phyloP scores from a whole-genome alignment of 371 early-diverging fungal genomes.

The Coemansia sp. region DNA sequence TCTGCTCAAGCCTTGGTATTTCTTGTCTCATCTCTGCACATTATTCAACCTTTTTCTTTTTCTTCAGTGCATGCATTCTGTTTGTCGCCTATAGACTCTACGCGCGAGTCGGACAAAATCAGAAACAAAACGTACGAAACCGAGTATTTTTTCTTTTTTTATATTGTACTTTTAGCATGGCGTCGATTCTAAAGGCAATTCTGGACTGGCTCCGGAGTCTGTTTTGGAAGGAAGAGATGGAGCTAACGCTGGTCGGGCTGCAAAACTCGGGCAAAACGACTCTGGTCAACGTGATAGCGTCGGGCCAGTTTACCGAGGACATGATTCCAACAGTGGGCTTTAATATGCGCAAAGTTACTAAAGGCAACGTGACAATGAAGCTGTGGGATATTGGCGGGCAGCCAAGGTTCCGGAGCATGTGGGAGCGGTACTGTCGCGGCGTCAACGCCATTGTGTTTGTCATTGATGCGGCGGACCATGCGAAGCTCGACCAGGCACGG shows the following conservation, averaged over 20 bases:
- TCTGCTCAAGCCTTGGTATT: not conserved
- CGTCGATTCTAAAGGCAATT: conserved; percentile 67
- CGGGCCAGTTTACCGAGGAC: conserved; percentile 94
- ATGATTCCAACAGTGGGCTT: conserved; percentile 98
- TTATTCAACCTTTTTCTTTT: not conserved
- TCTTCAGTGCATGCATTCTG: conserved; percentile 8
- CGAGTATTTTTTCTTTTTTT: not conserved
- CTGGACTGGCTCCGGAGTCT: conserved; percentile 90
- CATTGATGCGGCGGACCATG: conserved; percentile 92
- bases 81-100: not conserved
- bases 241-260: conserved; percentile 94
- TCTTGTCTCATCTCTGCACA: conserved; percentile 1
- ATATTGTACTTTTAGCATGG: conserved; percentile 54
- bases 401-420: conserved; percentile 94
- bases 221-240: conserved; percentile 98
- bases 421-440: conserved; percentile 94
- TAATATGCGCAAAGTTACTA: conserved; percentile 95
- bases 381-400: conserved; percentile 99
- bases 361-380: conserved; percentile 95
- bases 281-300: conserved; percentile 96
- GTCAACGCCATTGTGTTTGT: conserved; percentile 99
- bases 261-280: conserved; percentile 98
- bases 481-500: conserved; percentile 86
- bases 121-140: not conserved
- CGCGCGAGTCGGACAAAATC: not conserved